These are phyloP conservation scores for Rosa lucieae DNA, from an alignment of 306 rosid species.

Conservation along the genomic window DNA sequence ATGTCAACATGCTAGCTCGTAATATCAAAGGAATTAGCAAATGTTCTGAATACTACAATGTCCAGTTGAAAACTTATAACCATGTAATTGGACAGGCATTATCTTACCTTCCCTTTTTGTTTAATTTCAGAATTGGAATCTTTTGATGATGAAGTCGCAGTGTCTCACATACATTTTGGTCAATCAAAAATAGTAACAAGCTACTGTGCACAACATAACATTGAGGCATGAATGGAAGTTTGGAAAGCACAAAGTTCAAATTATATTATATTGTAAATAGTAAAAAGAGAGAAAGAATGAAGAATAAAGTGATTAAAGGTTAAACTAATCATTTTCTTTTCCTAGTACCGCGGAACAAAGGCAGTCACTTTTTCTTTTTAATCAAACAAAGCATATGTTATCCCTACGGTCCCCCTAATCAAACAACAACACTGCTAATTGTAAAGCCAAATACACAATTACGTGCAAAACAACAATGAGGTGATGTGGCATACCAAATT, in stretches of 20 bases:
- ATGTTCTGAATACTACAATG: background rate
- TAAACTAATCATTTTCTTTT: conserved; percentile 42
- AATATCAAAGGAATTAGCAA: background rate
- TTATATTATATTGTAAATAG: background rate
- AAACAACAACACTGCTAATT: background rate
- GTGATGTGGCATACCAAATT: background rate
- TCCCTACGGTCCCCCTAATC: background rate
- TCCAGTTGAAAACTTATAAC: background rate
- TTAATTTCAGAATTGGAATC: background rate
- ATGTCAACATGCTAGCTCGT: background rate
- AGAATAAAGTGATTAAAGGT: conserved; percentile 38
- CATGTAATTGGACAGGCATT: background rate
- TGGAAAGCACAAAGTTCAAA: background rate
- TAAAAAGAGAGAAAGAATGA: conserved; percentile 17
- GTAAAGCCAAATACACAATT: background rate
- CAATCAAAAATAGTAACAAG: conserved; percentile 9
- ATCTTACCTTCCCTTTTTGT: background rate
- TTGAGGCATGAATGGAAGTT: background rate
- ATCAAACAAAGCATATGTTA: background rate
- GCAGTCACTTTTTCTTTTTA: conserved; percentile 4
- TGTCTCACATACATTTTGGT: background rate
- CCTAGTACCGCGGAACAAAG: conserved; percentile 33
- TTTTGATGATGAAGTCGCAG: background rate
- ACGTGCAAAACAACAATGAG: background rate
- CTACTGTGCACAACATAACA: background rate